These are phyloP conservation scores for Populus deltoides DNA, from an alignment of 345 rosid species.

Conservation along the genomic window DNA sequence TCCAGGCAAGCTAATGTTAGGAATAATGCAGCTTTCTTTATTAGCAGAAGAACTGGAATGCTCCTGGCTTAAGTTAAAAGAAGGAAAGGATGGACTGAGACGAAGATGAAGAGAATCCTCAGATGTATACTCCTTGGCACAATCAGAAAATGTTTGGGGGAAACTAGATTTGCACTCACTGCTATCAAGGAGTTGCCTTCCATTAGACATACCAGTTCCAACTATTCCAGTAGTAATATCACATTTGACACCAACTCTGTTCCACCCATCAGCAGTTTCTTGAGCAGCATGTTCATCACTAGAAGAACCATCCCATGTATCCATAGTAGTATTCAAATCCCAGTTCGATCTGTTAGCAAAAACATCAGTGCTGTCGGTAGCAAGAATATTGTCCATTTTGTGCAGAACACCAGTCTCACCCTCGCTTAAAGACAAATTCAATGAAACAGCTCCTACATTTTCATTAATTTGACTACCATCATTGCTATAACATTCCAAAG, in stretches of 20 bases:
- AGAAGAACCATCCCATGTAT: conserved; percentile 62
- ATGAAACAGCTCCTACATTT: conserved; percentile 31
- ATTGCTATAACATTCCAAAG: conserved; percentile 22
- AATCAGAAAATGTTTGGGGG: conserved; percentile 19
- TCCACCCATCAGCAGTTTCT: conserved; percentile 22
- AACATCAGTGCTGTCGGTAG: conserved; percentile 17
- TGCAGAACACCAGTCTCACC: conserved; percentile 28
- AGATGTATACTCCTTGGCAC: conserved; percentile 16
- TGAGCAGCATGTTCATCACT: conserved; percentile 30
- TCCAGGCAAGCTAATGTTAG: conserved; percentile 20
- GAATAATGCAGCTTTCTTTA: conserved; percentile 14
- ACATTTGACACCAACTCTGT: conserved; percentile 13
- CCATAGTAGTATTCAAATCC: conserved; percentile 90
- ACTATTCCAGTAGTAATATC: conserved; percentile 21
- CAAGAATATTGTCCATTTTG: conserved; percentile 20
- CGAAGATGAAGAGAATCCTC: conserved; percentile 54
- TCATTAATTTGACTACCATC: conserved; percentile 27
- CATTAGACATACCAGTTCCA: conserved; percentile 21
- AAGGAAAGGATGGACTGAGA: conserved; percentile 37
- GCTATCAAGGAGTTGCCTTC: conserved; percentile 23
- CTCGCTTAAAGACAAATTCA: conserved; percentile 53
- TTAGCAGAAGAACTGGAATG: conserved; percentile 29
- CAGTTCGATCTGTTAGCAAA: conserved; percentile 58
- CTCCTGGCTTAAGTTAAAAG: conserved; percentile 20
- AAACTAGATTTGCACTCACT: conserved; percentile 19